Evolutionary conservation across 495 filamentous ascomycete species (phyloP), one percentile per base, ranked within the genome.

Genomic region (Podospora pseudopauciseta): DNA sequence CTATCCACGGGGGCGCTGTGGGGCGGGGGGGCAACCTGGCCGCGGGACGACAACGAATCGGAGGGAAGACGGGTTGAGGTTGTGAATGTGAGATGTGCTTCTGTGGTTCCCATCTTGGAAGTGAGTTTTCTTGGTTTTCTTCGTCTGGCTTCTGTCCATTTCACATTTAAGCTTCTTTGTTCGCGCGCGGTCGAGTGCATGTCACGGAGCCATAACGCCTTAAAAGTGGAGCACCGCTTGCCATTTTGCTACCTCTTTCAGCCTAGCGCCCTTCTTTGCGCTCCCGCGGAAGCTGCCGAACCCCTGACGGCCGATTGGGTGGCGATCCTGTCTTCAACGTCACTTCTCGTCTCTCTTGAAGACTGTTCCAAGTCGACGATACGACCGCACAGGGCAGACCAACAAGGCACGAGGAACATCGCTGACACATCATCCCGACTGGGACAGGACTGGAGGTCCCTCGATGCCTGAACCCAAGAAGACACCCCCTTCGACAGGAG

Each of bases 381-480:
- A 49, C 39, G 5, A 58, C 23, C 4, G 20, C n/a, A 2, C 6
- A 58, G 6, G 9, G 18, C 56, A 20, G 56, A 58, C 56, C n/a
- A 58, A 26, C 5, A 27, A n/a, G 56, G 19, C 13, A 59, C 16
- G 56, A 59, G 56, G 56, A 27, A 59, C 54, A 23, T 5, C 4
- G 30, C 3, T 1, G 30, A 32, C 30, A 32, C 30, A 30, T 62
- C 18, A 19, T 18, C 60, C 16, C 23, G 60, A 62, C 18, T 20
- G 60, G 60, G 18, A 34, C 60, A 62, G 23, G 26, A 32, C 30
- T 62, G 16, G 9, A 28, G 7, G 27, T 62, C 23, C 30, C 60
- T 23, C 61, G 61, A 63, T 63, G 61, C 61, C 60, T 68, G 63
- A 54, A 68, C 62, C 66, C 66, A 64, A 49, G 59, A 16, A 16